Conservation (phyloP, 1,284 basidiomycete genomes). For the Somion occarium region DNA sequence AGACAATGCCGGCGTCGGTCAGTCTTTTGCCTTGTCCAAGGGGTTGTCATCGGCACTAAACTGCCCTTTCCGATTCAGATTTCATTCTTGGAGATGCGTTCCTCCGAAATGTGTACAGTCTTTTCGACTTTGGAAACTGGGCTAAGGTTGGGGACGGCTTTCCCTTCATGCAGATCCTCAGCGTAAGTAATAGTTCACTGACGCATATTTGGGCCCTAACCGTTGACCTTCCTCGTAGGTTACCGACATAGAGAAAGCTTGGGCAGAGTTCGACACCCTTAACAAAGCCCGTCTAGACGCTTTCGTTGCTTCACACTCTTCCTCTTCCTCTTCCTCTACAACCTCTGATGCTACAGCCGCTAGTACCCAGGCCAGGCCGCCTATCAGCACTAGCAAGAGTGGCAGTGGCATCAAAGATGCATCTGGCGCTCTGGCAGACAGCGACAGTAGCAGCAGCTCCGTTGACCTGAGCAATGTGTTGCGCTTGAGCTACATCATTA, state of each 20-base stretch:
- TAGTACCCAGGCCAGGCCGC: not conserved
- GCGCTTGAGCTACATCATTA: slow-evolving; percentile 17
- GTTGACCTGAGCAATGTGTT: slow-evolving; percentile 11
- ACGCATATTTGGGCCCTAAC: no score
- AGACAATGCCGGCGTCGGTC: not conserved
- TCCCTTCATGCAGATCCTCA: slow-evolving; percentile 14
- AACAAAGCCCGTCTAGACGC: not conserved
- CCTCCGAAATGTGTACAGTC: slow-evolving; percentile 11
- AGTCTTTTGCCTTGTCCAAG: not conserved
- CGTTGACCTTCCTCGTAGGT: not conserved
- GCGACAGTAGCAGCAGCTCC: not conserved
- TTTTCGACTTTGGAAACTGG: slow-evolving; percentile 11
- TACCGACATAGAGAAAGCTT: slow-evolving; percentile 6
- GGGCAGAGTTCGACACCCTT: slow-evolving; percentile 5
- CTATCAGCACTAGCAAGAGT: not conserved
- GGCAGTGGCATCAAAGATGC: not conserved
- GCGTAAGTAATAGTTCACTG: no score
- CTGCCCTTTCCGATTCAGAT: slow-evolving; percentile 1
- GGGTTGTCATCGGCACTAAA: not conserved
- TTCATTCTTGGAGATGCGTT: slow-evolving; percentile 12
- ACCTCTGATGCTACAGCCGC: not conserved
- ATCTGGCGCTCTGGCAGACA: slow-evolving; percentile 1
- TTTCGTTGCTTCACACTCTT: not conserved
- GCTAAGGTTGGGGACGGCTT: slow-evolving; percentile 1
- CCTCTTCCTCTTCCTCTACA: not conserved